Evolutionary conservation across 805 yeast genomes (phyloP).

Genomic region (Zygotorulaspora chibaensis): DNA sequence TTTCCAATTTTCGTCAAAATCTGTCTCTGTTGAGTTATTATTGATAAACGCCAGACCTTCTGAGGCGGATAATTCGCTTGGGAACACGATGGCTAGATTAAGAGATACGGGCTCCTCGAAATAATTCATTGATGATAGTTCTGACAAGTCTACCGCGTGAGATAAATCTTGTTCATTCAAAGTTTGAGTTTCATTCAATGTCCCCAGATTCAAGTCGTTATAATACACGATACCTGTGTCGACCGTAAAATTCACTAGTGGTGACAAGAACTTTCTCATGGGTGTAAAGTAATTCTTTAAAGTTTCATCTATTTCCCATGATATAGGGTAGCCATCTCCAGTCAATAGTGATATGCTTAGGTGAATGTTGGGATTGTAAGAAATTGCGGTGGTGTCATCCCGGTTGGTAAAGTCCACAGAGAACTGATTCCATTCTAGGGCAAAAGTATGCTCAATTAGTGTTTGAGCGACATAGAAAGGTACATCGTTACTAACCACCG

Average conservation of each 20-base stretch:
- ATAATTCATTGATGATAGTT: conserved; percentile 50
- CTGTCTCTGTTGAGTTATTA: conserved; percentile 2
- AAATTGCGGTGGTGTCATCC: conserved; percentile 29
- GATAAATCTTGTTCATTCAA: conserved; percentile 55
- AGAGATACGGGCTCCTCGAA: conserved; percentile 60
- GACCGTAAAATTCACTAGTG: conserved; percentile 65
- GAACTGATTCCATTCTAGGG: conserved; percentile 38
- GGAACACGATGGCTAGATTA: conserved; percentile 55
- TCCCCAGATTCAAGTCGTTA: conserved; percentile 35
- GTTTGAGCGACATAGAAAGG: conserved; percentile 60
- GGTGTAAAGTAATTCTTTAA: conserved; percentile 50
- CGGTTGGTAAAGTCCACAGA: conserved; percentile 7
- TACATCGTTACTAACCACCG: conserved; percentile 53
- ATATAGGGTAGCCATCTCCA: conserved; percentile 61
- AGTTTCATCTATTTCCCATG: conserved; percentile 68
- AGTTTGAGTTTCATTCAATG: conserved; percentile 20
- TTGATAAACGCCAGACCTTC: conserved; percentile 42
- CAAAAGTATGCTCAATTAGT: conserved; percentile 43
- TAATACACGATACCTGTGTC: conserved; percentile 75
- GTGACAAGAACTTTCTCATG: conserved; percentile 47
- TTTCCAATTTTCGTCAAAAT: conserved; percentile 19
- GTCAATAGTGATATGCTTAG: conserved; percentile 69
- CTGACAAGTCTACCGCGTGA: conserved; percentile 77
- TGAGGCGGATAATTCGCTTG: conserved; percentile 23
- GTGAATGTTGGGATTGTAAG: conserved; percentile 58